These are phyloP conservation scores for Rossbeevera mucosa DNA, from an alignment of 768 basidiomycete genomes.

Conservation along the genomic window DNA sequence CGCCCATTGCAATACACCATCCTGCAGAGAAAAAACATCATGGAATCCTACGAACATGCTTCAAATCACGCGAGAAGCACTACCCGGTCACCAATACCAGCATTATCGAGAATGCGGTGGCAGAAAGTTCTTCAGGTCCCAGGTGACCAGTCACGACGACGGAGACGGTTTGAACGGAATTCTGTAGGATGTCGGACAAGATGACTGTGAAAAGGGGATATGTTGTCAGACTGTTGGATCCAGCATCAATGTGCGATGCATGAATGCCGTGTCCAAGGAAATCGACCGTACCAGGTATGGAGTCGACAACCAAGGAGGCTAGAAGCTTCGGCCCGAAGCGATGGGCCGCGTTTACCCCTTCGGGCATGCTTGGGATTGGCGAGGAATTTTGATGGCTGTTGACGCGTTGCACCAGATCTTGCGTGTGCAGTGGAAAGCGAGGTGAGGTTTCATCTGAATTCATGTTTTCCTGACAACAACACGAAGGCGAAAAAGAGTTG, in stretches of 20 bases:
- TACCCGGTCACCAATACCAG: slow-evolving; percentile 75
- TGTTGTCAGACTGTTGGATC: not conserved
- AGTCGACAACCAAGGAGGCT: slow-evolving; percentile 48
- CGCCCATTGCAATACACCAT: slow-evolving; percentile 73
- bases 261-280: not conserved
- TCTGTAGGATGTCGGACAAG: slow-evolving; percentile 66
- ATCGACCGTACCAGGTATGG: slow-evolving; percentile 47
- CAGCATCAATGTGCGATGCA: not conserved
- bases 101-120: slow-evolving; percentile 72
- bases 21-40: slow-evolving; percentile 45
- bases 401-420: slow-evolving; percentile 5
- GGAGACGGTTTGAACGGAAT: slow-evolving; percentile 65
- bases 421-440: slow-evolving; percentile 23
- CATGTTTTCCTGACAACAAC: slow-evolving; percentile 13
- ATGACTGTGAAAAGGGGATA: slow-evolving; percentile 44
- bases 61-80: slow-evolving; percentile 33
- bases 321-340: slow-evolving; percentile 35
- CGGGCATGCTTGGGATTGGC: slow-evolving; percentile 16
- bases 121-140: slow-evolving; percentile 65
- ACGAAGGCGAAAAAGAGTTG: slow-evolving; percentile 4
- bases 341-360: slow-evolving; percentile 27
- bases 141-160: slow-evolving; percentile 62
- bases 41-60: slow-evolving; percentile 45
- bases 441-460: slow-evolving; percentile 29
- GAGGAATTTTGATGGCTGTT: slow-evolving; percentile 5